Percentiles rank a stretch among this genome's conserved stretches.
phyloP scores from a whole-genome alignment of 306 rosid genomes.

The Betula pendula region DNA sequence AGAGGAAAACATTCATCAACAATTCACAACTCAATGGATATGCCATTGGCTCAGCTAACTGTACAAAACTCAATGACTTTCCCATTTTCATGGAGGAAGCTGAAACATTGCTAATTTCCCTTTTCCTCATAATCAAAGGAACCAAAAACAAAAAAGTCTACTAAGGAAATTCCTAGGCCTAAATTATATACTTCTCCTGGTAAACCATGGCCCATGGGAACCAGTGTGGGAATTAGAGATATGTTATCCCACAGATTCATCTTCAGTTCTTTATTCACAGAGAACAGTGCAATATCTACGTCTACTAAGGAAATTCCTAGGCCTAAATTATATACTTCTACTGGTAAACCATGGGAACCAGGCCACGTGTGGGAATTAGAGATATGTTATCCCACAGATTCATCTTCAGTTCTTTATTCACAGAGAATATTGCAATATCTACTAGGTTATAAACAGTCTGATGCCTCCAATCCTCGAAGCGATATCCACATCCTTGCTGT shows the following conservation, averaged over 20 bases:
- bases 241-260: conserved; percentile 15
- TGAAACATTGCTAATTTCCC: not conserved
- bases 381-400: conserved; percentile 13
- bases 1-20: not conserved
- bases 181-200: not conserved
- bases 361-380: not conserved
- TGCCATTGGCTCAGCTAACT: not conserved
- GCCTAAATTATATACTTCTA: conserved; percentile 5
- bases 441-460: conserved; percentile 18
- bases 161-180: not conserved
- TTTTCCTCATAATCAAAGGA: not conserved
- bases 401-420: conserved; percentile 11
- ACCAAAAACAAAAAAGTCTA: not conserved
- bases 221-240: not conserved
- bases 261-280: conserved; percentile 6
- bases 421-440: conserved; percentile 15
- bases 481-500: conserved; percentile 18
- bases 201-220: not conserved
- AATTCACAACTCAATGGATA: not conserved
- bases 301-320: not conserved
- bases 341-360: not conserved
- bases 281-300: conserved; percentile 20
- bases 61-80: not conserved
- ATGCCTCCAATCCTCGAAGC: conserved; percentile 18
- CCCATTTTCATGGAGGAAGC: not conserved